Conservation (phyloP, 106 monocot species). For the Dioscorea dumetorum region DNA sequence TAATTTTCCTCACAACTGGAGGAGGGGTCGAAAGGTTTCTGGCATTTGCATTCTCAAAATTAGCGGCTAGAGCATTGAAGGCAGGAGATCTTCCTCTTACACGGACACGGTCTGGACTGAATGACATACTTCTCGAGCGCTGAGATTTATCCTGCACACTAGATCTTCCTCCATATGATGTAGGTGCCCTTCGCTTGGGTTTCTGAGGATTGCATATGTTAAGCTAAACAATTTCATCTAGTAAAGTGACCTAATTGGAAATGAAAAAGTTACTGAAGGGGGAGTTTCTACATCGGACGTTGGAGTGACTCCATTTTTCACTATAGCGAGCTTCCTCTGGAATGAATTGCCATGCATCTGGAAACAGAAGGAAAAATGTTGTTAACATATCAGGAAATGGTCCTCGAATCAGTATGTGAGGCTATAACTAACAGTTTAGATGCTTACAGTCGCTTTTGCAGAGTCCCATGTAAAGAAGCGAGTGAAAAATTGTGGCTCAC, state of each 20-base stretch:
- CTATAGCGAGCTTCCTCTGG: slow-evolving; percentile 80
- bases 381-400: neutral
- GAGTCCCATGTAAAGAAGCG: slow-evolving; percentile 92
- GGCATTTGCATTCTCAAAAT: slow-evolving; percentile 68
- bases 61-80: slow-evolving; percentile 75
- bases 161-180: slow-evolving; percentile 57
- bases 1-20: slow-evolving; percentile 48
- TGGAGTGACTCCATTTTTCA: slow-evolving; percentile 63
- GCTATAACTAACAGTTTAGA: too few species aligned
- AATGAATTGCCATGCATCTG: slow-evolving; percentile 98
- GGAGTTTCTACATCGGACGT: slow-evolving; percentile 51
- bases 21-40: slow-evolving; percentile 89
- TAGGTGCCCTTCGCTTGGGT: slow-evolving; percentile 41
- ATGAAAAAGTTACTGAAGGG: too few species aligned
- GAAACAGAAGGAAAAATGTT: slow-evolving; percentile 8
- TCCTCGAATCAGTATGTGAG: too few species aligned
- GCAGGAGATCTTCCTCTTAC: slow-evolving; percentile 85
- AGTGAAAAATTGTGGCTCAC: slow-evolving; percentile 84
- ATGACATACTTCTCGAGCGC: slow-evolving; percentile 79
- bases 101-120: slow-evolving; percentile 58
- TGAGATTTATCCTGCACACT: slow-evolving; percentile 62
- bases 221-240: too few species aligned
- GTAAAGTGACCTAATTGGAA: too few species aligned
- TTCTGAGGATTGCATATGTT: neutral
- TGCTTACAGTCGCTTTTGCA: slow-evolving; percentile 70